phyloP scores from a whole-genome alignment of 2,329 filamentous ascomycete genomes.

The Microdochium paspali region DNA sequence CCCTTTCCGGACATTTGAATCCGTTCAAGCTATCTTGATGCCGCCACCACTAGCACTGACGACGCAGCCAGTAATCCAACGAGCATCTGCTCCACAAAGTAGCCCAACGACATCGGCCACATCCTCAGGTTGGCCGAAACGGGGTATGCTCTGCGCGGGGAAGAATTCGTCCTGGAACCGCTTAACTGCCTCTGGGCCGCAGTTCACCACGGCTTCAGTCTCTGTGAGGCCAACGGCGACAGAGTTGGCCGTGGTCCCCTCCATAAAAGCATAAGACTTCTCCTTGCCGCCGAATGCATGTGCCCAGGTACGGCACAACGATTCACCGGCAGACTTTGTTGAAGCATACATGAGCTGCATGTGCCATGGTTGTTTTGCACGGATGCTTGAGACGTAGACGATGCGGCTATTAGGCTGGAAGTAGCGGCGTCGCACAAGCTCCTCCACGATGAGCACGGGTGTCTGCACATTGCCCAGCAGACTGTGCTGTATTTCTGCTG shows the following conservation, averaged over 20 bases:
- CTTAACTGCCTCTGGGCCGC: constrained; percentile 18
- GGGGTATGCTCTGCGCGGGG: constrained; percentile 25
- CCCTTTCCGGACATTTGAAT: too few relatives aligned
- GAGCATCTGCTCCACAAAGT: constrained; percentile 56
- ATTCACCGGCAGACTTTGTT: constrained; percentile 53
- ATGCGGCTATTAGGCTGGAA: constrained; percentile 47
- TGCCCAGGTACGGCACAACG: constrained; percentile 52
- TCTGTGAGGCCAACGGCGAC: constrained; percentile 49
- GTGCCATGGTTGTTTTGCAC: constrained; percentile 39
- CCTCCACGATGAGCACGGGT: constrained; percentile 42
- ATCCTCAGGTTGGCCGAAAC: constrained; percentile 53
- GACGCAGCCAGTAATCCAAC: constrained; percentile 62
- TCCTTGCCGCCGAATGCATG: constrained; percentile 43
- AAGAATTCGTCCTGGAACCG: constrained; percentile 22
- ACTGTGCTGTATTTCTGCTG: constrained; percentile 40
- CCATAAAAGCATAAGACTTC: constrained; percentile 21
- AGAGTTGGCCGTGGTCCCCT: constrained; percentile 42
- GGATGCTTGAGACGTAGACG: constrained; percentile 47
- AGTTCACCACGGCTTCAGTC: constrained; percentile 22
- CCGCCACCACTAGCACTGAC: constrained; percentile 57
- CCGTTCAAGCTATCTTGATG: not conserved
- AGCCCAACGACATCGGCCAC: constrained; percentile 63
- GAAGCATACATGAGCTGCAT: constrained; percentile 49
- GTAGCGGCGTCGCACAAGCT: constrained; percentile 42
- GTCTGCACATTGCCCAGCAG: constrained; percentile 51